A percentile compares a stretch with the other conserved stretches of the same genome.
Evolutionary conservation across 2,329 filamentous ascomycete genomes (phyloP).

Genomic region (Coccinonectria pachysandricola): DNA sequence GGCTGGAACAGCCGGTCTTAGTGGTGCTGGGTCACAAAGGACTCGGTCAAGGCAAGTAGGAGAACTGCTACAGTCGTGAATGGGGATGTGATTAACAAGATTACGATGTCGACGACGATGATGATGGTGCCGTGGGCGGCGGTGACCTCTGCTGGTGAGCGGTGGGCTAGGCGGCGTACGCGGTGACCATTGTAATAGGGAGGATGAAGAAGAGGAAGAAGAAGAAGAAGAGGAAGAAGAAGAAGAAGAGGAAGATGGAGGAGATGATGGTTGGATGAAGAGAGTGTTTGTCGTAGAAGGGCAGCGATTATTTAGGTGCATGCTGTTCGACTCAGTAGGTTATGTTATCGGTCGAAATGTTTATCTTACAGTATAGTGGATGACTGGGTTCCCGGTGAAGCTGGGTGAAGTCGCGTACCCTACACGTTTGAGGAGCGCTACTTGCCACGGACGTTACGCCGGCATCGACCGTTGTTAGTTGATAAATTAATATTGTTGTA

Average conservation of each 20-base stretch:
- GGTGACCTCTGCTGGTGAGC: constrained; percentile 7
- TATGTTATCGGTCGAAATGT: constrained; percentile 20
- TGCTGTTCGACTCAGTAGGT: constrained; percentile 22
- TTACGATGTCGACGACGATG: constrained; percentile 9
- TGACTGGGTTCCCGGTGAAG: too few species aligned
- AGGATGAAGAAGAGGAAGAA: constrained; percentile 1
- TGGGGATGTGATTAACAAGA: constrained; percentile 7
- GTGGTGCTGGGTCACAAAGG: constrained; percentile 21
- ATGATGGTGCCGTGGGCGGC: constrained; percentile 6
- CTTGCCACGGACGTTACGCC: too few species aligned
- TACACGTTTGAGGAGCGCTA: too few species aligned
- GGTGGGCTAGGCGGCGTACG: constrained; percentile 6
- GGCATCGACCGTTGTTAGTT: too few species aligned
- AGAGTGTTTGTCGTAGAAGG: too few species aligned
- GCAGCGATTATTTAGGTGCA: constrained; percentile 16
- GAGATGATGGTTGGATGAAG: too few species aligned
- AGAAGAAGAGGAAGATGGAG: too few species aligned
- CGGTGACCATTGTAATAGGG: constrained; percentile 6
- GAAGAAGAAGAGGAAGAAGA: too few species aligned
- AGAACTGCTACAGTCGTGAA: too few species aligned
- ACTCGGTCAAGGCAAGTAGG: too few species aligned
- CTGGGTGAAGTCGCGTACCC: too few species aligned
- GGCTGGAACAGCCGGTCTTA: constrained; percentile 66
- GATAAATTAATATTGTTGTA: too few species aligned
- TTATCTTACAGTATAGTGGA: constrained; percentile 7